Evolutionary conservation across 306 rosid species (phyloP), one percentile per base, ranked within the genome.

Genomic region (Amphicarpaea edgeworthii): DNA sequence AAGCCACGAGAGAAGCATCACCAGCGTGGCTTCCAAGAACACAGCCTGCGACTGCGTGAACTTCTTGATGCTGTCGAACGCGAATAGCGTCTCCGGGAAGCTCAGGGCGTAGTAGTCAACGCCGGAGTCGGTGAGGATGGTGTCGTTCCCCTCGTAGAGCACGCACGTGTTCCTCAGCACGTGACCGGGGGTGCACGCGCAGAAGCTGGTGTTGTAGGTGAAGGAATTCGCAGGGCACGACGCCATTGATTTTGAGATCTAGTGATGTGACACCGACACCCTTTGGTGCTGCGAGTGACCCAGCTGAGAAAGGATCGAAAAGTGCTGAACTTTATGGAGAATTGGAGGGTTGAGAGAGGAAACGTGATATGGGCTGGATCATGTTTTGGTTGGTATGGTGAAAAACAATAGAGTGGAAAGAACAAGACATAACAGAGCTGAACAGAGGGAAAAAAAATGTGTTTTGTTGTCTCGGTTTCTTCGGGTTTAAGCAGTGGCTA

Each of bases 11-110:
- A 92, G 83, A 7, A 92, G 83, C 88, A 92, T 28, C 49, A 90
- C 76, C 12, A 96, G 80, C 47, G 98, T 96, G 60, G 93, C 96
- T 72, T 96, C 93, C 83, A 96, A 86, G 87, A 96, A 96, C 80
- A 92, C 91, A 46, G 99, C 97, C 83, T 96, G 99, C 17, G 98
- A 96, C 83, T 92, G 96, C 11, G 99, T 90, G 72, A 96, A 86
- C 89, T 89, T 96, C 89, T 80, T 92, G 46, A 96, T 85, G 55
- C 91, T 65, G 63, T 92, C 96, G 60, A 95, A 89, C 45, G 80
- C 88, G 81, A 87, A 83, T 63, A 96, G 45, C 28, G 84, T 87
- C 79, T 73, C 84, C 0, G 97, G 96, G 42, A 96, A 87, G 21
- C 79, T 82, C 50, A 89, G 5, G 5, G 93, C 67, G 72, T 87